Evolutionary conservation across 148 eudicot species (phyloP).

Genomic region (Diospyros kaki): DNA sequence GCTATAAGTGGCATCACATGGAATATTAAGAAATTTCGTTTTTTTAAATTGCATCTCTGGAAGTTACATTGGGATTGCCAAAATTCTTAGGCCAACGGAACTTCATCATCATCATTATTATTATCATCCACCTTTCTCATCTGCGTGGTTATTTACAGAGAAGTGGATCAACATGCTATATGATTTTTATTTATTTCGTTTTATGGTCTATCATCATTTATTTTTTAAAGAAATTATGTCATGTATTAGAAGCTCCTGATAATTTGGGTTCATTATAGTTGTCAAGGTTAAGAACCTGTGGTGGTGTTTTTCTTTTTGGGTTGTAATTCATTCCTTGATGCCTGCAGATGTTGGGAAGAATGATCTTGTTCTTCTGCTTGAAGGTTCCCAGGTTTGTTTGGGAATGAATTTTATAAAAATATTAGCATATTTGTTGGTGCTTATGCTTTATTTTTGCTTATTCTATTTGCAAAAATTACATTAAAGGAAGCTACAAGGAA

Average conservation of each 20-base stretch:
- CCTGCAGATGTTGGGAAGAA: slow-evolving; percentile 43
- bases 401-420: background rate
- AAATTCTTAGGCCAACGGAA: too few relatives aligned
- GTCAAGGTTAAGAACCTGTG: background rate
- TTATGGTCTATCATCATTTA: background rate
- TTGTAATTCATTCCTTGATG: background rate
- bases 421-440: background rate
- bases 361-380: slow-evolving; percentile 49
- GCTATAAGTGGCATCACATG: too few relatives aligned
- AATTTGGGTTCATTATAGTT: background rate
- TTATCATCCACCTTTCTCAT: too few relatives aligned
- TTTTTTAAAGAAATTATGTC: background rate
- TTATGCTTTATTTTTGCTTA: background rate
- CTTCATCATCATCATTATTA: too few relatives aligned
- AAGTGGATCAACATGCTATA: background rate
- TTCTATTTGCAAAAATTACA: background rate
- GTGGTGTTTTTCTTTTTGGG: slow-evolving; percentile 2
- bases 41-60: too few relatives aligned
- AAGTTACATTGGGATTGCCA: too few relatives aligned
- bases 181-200: background rate
- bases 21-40: too few relatives aligned
- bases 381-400: slow-evolving; percentile 45
- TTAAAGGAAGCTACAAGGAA: slow-evolving; percentile 48
- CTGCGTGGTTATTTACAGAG: background rate
- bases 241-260: background rate